These are phyloP conservation scores for Lichtheimia ornata DNA, from an alignment of 371 early-diverging fungal species.

Conservation along the genomic window DNA sequence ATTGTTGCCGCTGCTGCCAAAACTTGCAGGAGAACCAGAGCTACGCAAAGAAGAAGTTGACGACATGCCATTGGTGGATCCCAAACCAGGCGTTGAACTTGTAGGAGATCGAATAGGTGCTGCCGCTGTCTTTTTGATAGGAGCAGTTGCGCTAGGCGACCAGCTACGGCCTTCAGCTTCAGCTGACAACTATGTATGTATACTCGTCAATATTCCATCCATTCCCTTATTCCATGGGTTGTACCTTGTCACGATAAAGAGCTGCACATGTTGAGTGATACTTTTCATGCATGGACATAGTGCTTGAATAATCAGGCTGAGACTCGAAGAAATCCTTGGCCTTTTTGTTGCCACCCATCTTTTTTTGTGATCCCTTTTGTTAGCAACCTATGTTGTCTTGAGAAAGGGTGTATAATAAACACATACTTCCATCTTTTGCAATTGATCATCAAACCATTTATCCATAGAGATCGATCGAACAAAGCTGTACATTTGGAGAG, in stretches of 20 bases:
- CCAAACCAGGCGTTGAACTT: constrained; percentile 18
- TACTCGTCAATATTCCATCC: not conserved
- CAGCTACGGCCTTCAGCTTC: constrained; percentile 77
- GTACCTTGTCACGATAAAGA: constrained; percentile 88
- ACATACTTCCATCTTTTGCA: constrained; percentile 85
- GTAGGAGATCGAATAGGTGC: constrained; percentile 28
- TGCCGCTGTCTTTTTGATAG: constrained; percentile 19
- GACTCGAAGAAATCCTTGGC: constrained; percentile 86
- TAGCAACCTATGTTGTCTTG: not conserved
- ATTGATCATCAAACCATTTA: constrained; percentile 93
- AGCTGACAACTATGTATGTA: constrained; percentile 57
- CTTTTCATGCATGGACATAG: constrained; percentile 83
- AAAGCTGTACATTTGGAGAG: constrained; percentile 58
- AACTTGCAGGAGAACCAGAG: constrained; percentile 17
- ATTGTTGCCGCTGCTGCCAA: constrained; percentile 9
- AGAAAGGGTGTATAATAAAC: not conserved
- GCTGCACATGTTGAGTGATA: constrained; percentile 87
- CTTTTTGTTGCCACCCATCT: constrained; percentile 92
- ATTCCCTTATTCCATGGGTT: not conserved
- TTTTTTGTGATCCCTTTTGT: constrained; percentile 5
- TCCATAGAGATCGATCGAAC: constrained; percentile 99
- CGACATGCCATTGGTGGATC: constrained; percentile 21
- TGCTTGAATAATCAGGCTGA: constrained; percentile 79
- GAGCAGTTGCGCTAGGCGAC: constrained; percentile 48
- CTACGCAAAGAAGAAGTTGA: constrained; percentile 10